phyloP scores from a whole-genome alignment of 2,329 filamentous ascomycete genomes.

The Thermomyces lanuginosus region DNA sequence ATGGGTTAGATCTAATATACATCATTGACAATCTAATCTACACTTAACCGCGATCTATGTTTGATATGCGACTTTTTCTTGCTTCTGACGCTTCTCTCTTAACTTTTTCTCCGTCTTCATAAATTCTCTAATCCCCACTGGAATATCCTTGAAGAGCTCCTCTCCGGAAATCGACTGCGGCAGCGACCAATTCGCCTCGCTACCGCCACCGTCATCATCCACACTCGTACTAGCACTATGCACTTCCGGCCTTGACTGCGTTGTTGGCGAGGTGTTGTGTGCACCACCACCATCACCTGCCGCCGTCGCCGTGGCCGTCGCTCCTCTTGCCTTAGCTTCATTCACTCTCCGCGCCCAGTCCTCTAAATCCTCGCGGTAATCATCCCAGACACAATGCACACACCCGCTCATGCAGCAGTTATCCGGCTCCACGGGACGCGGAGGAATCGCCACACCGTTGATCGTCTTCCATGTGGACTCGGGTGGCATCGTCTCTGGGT shows the following conservation, averaged over 20 bases:
- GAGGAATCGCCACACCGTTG: slow-evolving; percentile 69
- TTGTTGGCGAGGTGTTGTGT: too few relatives aligned
- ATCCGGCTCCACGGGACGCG: slow-evolving; percentile 73
- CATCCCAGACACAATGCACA: slow-evolving; percentile 93
- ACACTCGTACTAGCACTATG: slow-evolving; percentile 42
- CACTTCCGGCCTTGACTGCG: slow-evolving; percentile 30
- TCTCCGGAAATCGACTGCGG: slow-evolving; percentile 30
- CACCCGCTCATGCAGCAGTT: slow-evolving; percentile 99
- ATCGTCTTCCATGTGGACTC: slow-evolving; percentile 43
- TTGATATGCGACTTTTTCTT: slow-evolving; percentile 14
- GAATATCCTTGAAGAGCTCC: slow-evolving; percentile 62
- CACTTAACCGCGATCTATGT: background rate
- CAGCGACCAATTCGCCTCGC: slow-evolving; percentile 48
- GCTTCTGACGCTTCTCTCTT: slow-evolving; percentile 54
- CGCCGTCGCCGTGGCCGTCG: slow-evolving; percentile 3
- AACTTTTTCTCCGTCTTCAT: slow-evolving; percentile 93
- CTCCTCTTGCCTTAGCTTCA: slow-evolving; percentile 38
- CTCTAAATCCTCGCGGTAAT: slow-evolving; percentile 80
- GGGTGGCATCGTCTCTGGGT: slow-evolving; percentile 39
- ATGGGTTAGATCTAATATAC: background rate
- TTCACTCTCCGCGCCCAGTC: slow-evolving; percentile 56
- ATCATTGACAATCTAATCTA: background rate
- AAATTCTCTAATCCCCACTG: slow-evolving; percentile 87
- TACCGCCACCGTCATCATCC: slow-evolving; percentile 68
- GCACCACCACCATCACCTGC: too few relatives aligned